A percentile compares a stretch with the other conserved stretches of the same genome.
Conservation (phyloP, 345 rosid genomes). For the Acer negundo region DNA sequence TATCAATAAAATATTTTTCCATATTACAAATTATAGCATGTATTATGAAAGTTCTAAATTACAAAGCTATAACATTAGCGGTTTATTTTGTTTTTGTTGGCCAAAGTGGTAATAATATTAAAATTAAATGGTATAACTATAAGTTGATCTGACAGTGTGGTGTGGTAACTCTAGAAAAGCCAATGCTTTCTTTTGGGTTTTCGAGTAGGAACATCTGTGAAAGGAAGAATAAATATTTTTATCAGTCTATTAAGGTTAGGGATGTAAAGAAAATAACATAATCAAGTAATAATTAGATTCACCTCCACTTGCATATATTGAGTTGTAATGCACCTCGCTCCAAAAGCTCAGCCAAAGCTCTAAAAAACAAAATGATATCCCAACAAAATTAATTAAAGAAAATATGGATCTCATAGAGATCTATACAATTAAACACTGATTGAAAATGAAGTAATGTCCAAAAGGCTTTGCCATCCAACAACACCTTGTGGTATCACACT, state of each 20-base stretch:
- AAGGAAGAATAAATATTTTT: neutral
- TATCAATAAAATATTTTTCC: too few relatives aligned
- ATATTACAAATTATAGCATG: neutral
- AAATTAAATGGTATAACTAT: too few relatives aligned
- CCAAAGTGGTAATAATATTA: too few relatives aligned
- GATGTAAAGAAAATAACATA: neutral
- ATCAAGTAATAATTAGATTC: neutral
- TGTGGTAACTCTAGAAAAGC: conserved; percentile 54
- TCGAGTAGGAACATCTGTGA: conserved; percentile 81
- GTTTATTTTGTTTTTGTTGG: too few relatives aligned
- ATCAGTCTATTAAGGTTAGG: neutral
- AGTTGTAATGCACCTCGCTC: conserved; percentile 98
- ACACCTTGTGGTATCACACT: neutral
- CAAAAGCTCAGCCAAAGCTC: conserved; percentile 96
- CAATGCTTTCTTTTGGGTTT: conserved; percentile 66
- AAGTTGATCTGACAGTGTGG: neutral
- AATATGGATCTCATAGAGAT: neutral
- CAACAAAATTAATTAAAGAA: neutral
- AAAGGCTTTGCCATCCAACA: neutral
- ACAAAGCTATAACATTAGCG: too few relatives aligned
- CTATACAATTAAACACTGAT: too few relatives aligned
- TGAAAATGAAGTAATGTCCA: neutral
- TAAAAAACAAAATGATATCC: conserved; percentile 27
- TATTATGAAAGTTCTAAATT: neutral
- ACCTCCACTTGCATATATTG: conserved; percentile 87